Base-by-base conservation (phyloP, 179 eudicot genomes). In the Beta lomatogona region DNA sequence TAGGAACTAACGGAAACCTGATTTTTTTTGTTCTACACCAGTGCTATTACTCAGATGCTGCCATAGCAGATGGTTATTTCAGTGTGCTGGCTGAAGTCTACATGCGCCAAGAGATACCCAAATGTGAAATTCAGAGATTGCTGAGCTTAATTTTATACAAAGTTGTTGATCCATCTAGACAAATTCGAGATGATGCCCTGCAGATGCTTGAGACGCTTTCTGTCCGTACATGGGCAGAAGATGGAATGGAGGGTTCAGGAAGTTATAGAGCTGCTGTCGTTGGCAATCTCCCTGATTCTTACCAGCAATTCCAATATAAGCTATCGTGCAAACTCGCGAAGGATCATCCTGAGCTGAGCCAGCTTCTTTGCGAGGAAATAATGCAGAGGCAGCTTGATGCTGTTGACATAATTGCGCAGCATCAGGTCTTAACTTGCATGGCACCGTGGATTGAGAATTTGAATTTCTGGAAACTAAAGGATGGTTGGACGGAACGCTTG, bases 301-400 rank as follows among this genome's bases (percentile, higher is more conserved):
- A 96, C 81, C 99, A 96, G 88, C 99, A 96, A 76, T 94, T 96
- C 80, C 99, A 96, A 77, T 96, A 96, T 90, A 93, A 96, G 85
- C 94, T 96, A 81, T 96, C 99, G 18, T 96, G 97, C 92, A 96
- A 94, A 86, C 96, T 96, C 75, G 99, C 99, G 78, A 96, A 96
- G 89, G 99, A 96, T 85, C 99, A 94, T 79, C 99, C 99, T 52
- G 97, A 96, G 81, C 86, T 94, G 79, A 96, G 99, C 83, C 98
- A 96, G 86, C 97, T 94, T 65, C 96, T 96, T 60, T 96, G 99
- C 72, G 99, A 96, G 86, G 99, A 96, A 87, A 96, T 96, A 81
- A 96, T 96, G 99, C 98, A 92, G 88, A 92, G 99, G 82, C 99
- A 94, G 84, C 97, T 96, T 45, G 99, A 96, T 87, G 99, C 99